Evolutionary conservation across 1,284 basidiomycete species (phyloP).

Genomic region (Marasmius oreades): DNA sequence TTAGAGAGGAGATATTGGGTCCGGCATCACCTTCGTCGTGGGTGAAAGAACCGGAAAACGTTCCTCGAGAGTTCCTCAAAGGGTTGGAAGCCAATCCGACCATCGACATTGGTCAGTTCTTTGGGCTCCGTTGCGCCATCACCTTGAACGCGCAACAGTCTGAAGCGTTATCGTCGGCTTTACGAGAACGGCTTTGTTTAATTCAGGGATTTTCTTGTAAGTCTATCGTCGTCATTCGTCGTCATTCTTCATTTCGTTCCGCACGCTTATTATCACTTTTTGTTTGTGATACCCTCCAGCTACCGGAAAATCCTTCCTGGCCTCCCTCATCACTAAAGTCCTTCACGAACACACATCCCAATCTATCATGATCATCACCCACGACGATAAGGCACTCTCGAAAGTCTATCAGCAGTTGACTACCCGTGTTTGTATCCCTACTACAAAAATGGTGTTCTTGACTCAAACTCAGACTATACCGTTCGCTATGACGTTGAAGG

Average conservation of each 20-base stretch:
- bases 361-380: neutral
- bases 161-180: neutral
- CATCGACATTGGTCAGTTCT: neutral
- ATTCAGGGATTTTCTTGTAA: neutral
- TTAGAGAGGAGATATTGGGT: neutral
- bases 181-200: neutral
- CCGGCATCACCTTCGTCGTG: neutral
- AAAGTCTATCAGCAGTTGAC: neutral
- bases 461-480: no score
- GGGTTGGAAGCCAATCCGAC: neutral
- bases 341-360: neutral
- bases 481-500: no score
- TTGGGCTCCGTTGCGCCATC: neutral
- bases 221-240: neutral
- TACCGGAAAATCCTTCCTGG: neutral
- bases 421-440: no score
- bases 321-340: neutral
- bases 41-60: neutral
- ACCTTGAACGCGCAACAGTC: neutral
- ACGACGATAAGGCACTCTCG: neutral
- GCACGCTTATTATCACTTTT: neutral
- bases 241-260: neutral
- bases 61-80: neutral
- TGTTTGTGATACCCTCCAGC: neutral
- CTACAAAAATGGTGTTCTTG: no score